Conservation (phyloP, 2,329 filamentous ascomycete genomes). For the Colletotrichum phormii region DNA sequence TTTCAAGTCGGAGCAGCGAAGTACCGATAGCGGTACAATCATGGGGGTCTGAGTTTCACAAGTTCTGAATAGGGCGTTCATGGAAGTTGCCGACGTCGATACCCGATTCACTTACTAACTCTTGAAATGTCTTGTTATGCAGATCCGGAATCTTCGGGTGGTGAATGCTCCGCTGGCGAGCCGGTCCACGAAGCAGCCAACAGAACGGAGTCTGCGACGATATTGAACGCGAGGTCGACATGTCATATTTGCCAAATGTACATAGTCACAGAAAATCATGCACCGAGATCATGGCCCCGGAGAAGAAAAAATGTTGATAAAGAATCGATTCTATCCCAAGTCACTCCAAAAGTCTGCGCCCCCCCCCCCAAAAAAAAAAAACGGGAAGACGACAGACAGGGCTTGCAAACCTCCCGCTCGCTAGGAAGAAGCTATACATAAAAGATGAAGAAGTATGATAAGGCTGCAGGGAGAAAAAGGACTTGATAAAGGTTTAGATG, state of each 20-base stretch:
- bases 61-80: neutral
- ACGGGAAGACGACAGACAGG: neutral
- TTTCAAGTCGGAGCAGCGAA: neutral
- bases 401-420: neutral
- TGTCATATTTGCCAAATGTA: neutral
- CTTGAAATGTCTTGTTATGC: neutral
- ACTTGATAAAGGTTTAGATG: neutral
- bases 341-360: neutral
- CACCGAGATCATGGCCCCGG: neutral
- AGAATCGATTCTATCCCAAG: neutral
- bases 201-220: neutral
- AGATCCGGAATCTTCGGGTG: neutral
- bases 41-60: too few relatives aligned
- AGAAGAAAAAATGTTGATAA: neutral
- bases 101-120: neutral
- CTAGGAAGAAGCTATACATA: neutral
- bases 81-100: neutral
- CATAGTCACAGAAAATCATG: too few relatives aligned
- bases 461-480: neutral
- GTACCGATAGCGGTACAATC: neutral
- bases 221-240: neutral
- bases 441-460: neutral
- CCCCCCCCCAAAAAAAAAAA: too few relatives aligned
- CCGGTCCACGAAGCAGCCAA: neutral
- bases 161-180: neutral